Percentiles rank a stretch among this genome's conserved stretches.
phyloP scores from a whole-genome alignment of 2,329 filamentous ascomycete species.

The Aspergillus spinulosporus region DNA sequence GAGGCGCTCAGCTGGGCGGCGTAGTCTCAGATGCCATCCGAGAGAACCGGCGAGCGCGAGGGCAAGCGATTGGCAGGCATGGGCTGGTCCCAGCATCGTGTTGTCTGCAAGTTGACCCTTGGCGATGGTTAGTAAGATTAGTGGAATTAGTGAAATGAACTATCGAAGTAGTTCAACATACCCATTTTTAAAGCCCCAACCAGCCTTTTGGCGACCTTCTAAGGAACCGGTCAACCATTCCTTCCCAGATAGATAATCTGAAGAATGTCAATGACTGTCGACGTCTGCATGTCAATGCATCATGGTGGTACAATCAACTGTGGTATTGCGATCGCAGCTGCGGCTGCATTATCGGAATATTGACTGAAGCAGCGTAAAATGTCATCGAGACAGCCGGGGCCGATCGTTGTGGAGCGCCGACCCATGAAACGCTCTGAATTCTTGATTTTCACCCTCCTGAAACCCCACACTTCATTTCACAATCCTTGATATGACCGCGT shows the following conservation, averaged over 20 bases:
- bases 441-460: neutral
- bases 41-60: slow-evolving; percentile 6
- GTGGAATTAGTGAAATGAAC: neutral
- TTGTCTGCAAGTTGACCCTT: slow-evolving; percentile 2
- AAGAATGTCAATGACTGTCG: too few relatives aligned
- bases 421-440: neutral
- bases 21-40: slow-evolving; percentile 1
- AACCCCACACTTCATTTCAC: neutral
- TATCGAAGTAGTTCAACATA: neutral
- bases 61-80: slow-evolving; percentile 1
- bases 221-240: neutral
- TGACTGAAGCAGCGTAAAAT: neutral
- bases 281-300: neutral
- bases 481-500: neutral
- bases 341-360: neutral
- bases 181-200: slow-evolving; percentile 3
- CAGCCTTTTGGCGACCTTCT: neutral
- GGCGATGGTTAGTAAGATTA: slow-evolving; percentile 5
- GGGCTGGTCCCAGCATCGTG: slow-evolving; percentile 1
- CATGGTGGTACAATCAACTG: neutral
- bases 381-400: neutral
- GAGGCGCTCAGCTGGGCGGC: neutral
- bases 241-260: too few relatives aligned
- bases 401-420: neutral
- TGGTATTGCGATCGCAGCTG: neutral